A percentile compares a stretch with the other conserved stretches of the same genome.
Conservation (phyloP, 306 rosid species). For the Crotalaria pallida region DNA sequence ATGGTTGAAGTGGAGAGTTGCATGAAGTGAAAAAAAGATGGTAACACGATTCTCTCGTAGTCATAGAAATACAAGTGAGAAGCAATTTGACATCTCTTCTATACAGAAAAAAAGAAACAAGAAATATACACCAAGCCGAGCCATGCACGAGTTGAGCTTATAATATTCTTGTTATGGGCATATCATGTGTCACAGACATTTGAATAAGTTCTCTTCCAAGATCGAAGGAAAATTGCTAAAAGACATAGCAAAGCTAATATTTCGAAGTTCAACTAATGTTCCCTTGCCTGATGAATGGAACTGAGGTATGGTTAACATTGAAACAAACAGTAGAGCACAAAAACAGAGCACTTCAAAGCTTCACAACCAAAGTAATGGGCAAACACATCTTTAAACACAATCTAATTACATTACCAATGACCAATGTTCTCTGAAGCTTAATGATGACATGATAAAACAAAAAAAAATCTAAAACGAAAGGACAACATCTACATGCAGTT, state of each 20-base stretch:
- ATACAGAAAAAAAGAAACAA: background rate
- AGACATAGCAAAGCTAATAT: background rate
- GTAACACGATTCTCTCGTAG: too few relatives aligned
- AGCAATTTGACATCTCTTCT: background rate
- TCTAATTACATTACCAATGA: background rate
- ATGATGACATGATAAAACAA: background rate
- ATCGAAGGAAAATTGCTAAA: background rate
- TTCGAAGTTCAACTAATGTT: background rate
- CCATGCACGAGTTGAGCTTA: background rate
- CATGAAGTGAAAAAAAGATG: too few relatives aligned
- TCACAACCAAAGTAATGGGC: background rate
- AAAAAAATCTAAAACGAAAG: background rate
- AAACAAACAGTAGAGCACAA: background rate
- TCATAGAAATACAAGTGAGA: too few relatives aligned
- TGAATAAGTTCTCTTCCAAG: background rate
- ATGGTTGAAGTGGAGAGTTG: too few relatives aligned
- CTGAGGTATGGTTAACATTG: background rate
- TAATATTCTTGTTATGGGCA: background rate
- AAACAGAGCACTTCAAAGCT: background rate
- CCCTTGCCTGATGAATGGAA: background rate
- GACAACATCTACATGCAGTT: background rate
- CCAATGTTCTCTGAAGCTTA: background rate
- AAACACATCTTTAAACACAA: background rate
- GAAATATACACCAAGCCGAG: constrained; percentile 2
- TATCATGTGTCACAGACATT: background rate